These are phyloP conservation scores for Turnera subulata DNA, from an alignment of 345 rosid genomes.

Conservation along the genomic window DNA sequence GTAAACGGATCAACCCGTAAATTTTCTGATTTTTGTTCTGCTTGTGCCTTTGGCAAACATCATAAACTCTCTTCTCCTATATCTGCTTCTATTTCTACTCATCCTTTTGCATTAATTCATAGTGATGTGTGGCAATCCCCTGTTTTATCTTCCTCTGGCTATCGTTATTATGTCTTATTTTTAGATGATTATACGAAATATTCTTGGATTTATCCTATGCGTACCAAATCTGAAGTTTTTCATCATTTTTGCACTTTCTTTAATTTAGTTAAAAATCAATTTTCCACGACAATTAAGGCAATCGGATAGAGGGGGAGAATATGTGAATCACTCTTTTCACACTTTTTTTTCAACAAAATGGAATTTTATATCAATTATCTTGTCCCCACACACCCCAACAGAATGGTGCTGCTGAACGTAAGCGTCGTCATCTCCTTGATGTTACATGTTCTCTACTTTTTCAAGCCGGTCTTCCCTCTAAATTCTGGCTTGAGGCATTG, in stretches of 20 bases:
- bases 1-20: too few species aligned
- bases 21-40: too few species aligned
- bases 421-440: neutral
- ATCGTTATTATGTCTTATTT: too few species aligned
- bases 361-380: neutral
- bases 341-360: neutral
- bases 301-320: neutral
- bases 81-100: neutral
- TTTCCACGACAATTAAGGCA: neutral
- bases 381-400: neutral
- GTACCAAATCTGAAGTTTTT: neutral
- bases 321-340: neutral
- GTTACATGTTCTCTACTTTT: neutral
- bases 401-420: conserved; percentile 1
- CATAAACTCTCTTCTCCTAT: neutral
- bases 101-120: neutral
- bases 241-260: neutral
- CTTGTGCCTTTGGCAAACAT: too few species aligned
- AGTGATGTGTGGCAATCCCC: neutral
- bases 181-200: too few species aligned
- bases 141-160: neutral
- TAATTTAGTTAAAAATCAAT: neutral
- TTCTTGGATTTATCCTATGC: neutral
- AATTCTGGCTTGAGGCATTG: neutral
- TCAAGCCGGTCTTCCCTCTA: neutral